Conservation (phyloP, 2,329 filamentous ascomycete species). For the Chalaropsis ovoidea region DNA sequence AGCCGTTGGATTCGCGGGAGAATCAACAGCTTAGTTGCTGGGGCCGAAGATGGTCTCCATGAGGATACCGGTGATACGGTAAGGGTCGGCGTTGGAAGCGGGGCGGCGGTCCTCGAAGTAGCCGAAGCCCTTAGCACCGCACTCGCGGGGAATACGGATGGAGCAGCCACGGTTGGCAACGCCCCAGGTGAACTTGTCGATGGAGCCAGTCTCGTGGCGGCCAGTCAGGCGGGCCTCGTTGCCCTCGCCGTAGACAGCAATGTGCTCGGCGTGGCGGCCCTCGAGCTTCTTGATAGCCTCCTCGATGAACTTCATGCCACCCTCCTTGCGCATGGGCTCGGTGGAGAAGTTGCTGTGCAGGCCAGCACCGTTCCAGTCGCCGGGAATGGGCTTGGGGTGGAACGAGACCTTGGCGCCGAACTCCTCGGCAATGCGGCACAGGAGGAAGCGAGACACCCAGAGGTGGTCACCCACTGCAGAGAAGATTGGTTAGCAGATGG, state of each 20-base stretch:
- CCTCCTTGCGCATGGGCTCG: conserved; percentile 75
- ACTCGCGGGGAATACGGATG: conserved; percentile 81
- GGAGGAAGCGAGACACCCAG: conserved; percentile 75
- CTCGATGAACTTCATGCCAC: conserved; percentile 94
- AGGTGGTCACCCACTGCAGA: conserved; percentile 79
- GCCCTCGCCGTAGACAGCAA: conserved; percentile 88
- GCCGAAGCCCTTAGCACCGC: conserved; percentile 77
- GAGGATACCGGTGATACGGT: conserved; percentile 70
- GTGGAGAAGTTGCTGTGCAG: conserved; percentile 92
- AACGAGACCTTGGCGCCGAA: conserved; percentile 94
- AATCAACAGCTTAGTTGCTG: conserved; percentile 23
- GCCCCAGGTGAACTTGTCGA: conserved; percentile 88
- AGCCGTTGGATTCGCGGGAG: not conserved
- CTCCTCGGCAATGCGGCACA: conserved; percentile 85
- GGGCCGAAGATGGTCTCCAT: conserved; percentile 53
- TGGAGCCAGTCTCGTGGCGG: conserved; percentile 83
- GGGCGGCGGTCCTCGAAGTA: conserved; percentile 85
- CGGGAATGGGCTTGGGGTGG: conserved; percentile 88
- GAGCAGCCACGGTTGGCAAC: conserved; percentile 92
- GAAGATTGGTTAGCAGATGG: not conserved
- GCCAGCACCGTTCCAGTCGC: conserved; percentile 89
- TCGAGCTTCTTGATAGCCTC: conserved; percentile 73
- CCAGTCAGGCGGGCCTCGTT: conserved; percentile 93
- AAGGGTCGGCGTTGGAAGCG: conserved; percentile 79
- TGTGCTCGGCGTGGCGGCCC: conserved; percentile 69